Evolutionary conservation across 345 rosid genomes (phyloP), one percentile per base, ranked within the genome.

Genomic region (Heritiera fomes): DNA sequence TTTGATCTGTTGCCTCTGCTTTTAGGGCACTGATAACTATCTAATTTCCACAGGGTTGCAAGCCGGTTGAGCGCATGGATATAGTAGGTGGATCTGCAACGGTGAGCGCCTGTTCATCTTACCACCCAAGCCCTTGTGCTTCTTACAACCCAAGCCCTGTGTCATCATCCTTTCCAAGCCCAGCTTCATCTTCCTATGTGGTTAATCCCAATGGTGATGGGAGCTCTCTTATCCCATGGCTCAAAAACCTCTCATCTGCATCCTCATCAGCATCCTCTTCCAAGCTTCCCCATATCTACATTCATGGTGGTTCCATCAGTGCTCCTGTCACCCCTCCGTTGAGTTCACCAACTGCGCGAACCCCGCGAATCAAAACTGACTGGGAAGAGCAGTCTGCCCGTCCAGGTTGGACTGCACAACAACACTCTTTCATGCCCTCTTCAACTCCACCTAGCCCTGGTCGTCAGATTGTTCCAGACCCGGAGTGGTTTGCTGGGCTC

Each of bases 321-420:
- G 99, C 99, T 81, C 99, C 99, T 4, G 99, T 97, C 56, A 97
- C 99, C 8, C 99, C 99, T 78, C 98, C 98, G 70, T 77, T 94
- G 87, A 94, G 98, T 87, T 97, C 99, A 62, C 99, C 99, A 41
- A 89, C 94, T 40, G 91, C 89, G 20, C 94, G 95, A 77, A 88
- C 93, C 38, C 98, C 98, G 1, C 88, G 95, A 46, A 79, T 82
- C 7, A 92, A 81, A 82, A 63, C 88, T 55, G 87, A 88, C 73
- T 92, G 91, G 93, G 93, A 89, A 50, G 92, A 91, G 50, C 87
- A 88, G 81, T 86, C 91, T 80, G 85, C 79, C 0, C 85, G 73
- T 58, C 86, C 86, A 17, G 82, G 87, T 64, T 88, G 91, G 91
- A 75, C 58, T n/a, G 89, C 82, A 14, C 90, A 88, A 80, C 83